Base-by-base conservation (phyloP, 805 yeast species). In the Candida railenensis region DNA sequence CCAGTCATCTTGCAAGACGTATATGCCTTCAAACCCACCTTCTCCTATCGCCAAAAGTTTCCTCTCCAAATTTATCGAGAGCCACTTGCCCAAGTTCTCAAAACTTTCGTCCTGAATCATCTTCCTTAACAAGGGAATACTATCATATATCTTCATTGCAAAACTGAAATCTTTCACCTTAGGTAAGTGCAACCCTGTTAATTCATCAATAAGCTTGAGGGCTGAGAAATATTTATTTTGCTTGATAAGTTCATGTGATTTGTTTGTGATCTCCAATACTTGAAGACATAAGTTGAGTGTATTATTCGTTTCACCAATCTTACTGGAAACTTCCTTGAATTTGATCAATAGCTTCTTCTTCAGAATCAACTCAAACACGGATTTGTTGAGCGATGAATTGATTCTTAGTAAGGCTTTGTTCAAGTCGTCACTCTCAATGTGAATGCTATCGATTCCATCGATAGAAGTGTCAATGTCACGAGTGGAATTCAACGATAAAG, bases 201-300 rank as follows among this genome's bases (percentile, higher is more conserved):
- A 71, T 56, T 84, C 89, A 49, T 89, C 91, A 43, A 90, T 69
- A 53, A 86, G 80, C 62, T 89, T 89, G 55, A 94, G 78, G 0
- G 97, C 97, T 49, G 87, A 87, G 62, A 89, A 91, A 55, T 87
- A 88, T 54, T 84, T 83, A 55, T 82, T 82, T 48, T 81, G 82
- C 44, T 82, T 79, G 50, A 89, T 85, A 58, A 91, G 71, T 34
- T 87, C 91, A 59, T 89, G 89, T 42, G 90, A 87, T 57, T 83
- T 87, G 65, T 90, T 91, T 14, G 96, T 87, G 54, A 87, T 77
- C 58, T 91, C 96, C 46, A 92, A 73, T 8, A 91, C 91, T 52
- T 86, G 89, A 20, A 91, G 71, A 53, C 96, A 86, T 42, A 83
- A 75, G 45, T 78, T 81, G 32, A 92, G 79, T 18, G 89, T 81